Evolutionary conservation across 345 rosid genomes (phyloP), one percentile per base, ranked within the genome.

Genomic region (Rubroshorea leprosula): DNA sequence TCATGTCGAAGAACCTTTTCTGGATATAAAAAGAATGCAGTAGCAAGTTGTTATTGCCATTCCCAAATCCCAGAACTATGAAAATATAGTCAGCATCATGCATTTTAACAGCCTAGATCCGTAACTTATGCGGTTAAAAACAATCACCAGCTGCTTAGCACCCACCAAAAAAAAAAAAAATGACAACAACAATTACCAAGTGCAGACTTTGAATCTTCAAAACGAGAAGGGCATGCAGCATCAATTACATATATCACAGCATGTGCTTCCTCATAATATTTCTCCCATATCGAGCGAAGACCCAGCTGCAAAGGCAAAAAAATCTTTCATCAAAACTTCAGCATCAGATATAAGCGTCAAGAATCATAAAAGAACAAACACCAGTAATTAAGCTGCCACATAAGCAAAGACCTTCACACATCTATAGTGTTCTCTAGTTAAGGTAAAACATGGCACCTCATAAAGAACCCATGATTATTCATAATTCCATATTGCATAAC

Each of bases 231-330:
- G 73, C 78, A 82, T 65, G 96, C 78, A 47, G 97, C 97, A 77
- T 94, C 97, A 12, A 94, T 90, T 58, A 90, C 85, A 73, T 68
- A 94, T 61, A 94, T 69, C 66, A 90, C 70, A 23, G 99, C 97
- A 59, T 94, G 99, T 55, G 99, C 90, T 81, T 94, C 97, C 76
- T 94, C 99, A 51, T 87, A 94, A 60, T 94, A 94, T 74, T 94
- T 94, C 77, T 94, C 99, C 99, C 99, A 94, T 62, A 94, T 90
- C 2, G 99, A 81, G 54, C 97, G 86, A 29, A 94, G 92, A 54
- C 99, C 99, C 72, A 82, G 84, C 99, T 94, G 82, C 41, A 35
- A 35, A 35, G 12, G n/a, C n/a, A 35, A 35, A 1, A 35, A 29
- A 35, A 35, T 1, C 1, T 35, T 35, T 13, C 5, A 35, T 35